Evolutionary conservation across 2,329 filamentous ascomycete species (phyloP).

Genomic region (Elsinoe batatas): DNA sequence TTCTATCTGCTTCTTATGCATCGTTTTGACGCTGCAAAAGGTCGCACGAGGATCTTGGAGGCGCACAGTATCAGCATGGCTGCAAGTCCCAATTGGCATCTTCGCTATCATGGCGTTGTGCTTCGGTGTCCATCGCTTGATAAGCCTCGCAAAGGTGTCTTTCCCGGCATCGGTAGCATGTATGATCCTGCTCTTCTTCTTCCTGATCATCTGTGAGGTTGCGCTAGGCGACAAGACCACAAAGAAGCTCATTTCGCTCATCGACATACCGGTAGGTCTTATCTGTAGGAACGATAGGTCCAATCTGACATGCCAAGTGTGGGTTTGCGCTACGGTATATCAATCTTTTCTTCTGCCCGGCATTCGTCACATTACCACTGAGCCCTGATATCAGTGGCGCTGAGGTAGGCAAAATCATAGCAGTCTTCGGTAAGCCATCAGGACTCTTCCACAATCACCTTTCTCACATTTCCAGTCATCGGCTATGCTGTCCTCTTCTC

Average conservation of each 20-base stretch:
- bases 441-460: not conserved
- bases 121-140: constrained; percentile 33
- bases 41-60: constrained; percentile 29
- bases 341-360: constrained; percentile 49
- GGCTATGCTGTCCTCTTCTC: constrained; percentile 47
- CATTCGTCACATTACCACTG: constrained; percentile 50
- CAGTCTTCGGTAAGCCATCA: constrained; percentile 43
- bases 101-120: constrained; percentile 31
- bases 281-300: constrained; percentile 14
- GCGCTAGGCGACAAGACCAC: constrained; percentile 42
- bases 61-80: constrained; percentile 31
- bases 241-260: constrained; percentile 37
- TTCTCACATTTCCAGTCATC: constrained; percentile 34
- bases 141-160: constrained; percentile 39
- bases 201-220: constrained; percentile 39
- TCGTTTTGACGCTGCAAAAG: not conserved
- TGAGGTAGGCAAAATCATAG: constrained; percentile 51
- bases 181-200: constrained; percentile 45
- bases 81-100: constrained; percentile 41
- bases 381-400: constrained; percentile 44
- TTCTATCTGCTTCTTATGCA: not conserved
- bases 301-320: constrained; percentile 31
- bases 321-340: constrained; percentile 51
- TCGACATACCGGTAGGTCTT: constrained; percentile 44
- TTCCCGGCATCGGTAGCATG: constrained; percentile 53